A percentile compares a stretch with the other conserved stretches of the same genome.
phyloP scores from a whole-genome alignment of 176 grass and related monocot species.

The Oryza nivara region DNA sequence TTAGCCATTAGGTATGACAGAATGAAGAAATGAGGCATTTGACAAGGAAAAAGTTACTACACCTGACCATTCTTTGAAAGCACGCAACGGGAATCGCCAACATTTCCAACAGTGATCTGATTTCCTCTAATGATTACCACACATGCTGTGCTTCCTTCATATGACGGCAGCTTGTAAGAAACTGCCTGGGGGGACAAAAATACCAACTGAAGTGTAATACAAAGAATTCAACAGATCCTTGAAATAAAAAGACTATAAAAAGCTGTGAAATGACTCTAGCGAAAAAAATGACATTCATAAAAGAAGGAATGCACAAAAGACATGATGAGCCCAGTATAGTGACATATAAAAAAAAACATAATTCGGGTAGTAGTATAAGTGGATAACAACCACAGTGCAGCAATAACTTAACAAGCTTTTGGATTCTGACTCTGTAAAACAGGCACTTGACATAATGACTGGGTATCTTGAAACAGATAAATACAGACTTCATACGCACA shows the following conservation, averaged over 20 bases:
- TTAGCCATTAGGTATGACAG: not conserved
- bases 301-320: not conserved
- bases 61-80: slow-evolving; percentile 28
- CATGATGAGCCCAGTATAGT: not conserved
- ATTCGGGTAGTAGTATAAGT: not conserved
- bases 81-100: slow-evolving; percentile 38
- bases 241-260: not conserved
- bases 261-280: not conserved
- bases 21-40: slow-evolving; percentile 3
- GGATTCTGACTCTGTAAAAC: not conserved
- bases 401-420: slow-evolving; percentile 18
- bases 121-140: slow-evolving; percentile 23
- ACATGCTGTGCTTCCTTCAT: slow-evolving; percentile 22
- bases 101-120: slow-evolving; percentile 34
- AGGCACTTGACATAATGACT: not conserved
- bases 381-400: slow-evolving; percentile 13
- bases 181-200: slow-evolving; percentile 3
- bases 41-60: not conserved
- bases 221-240: not conserved
- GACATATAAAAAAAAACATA: not conserved
- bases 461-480: not conserved
- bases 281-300: not conserved
- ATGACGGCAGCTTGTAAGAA: not conserved
- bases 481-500: slow-evolving; percentile 15
- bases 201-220: not conserved